Percentiles rank a stretch among this genome's conserved stretches.
Conservation (phyloP, 257 asterid species). For the Cynanchum wilfordii region DNA sequence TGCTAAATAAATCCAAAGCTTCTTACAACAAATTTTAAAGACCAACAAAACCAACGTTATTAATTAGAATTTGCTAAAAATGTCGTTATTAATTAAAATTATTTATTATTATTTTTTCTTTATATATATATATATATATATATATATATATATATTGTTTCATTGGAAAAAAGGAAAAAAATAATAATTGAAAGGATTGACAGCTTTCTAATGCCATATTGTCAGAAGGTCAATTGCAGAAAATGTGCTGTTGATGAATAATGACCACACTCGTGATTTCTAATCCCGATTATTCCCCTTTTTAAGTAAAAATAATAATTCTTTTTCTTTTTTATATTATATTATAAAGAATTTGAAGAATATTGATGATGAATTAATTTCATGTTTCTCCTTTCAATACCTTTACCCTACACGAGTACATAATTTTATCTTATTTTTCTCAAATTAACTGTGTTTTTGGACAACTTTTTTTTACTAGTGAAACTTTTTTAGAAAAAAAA, state of each 20-base stretch:
- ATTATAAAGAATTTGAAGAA: no score
- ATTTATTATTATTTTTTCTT: background rate
- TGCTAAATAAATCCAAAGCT: slow-evolving; percentile 9
- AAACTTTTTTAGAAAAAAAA: no score
- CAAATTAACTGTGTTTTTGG: no score
- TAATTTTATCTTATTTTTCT: no score
- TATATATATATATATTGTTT: background rate
- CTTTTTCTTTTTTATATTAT: no score
- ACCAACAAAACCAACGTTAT: background rate
- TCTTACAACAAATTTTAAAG: slow-evolving; percentile 1
- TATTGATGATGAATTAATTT: no score
- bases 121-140: no score
- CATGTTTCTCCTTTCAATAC: no score
- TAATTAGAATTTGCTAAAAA: background rate
- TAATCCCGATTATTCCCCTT: background rate
- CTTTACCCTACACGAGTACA: no score
- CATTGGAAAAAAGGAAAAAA: background rate
- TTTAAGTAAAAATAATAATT: background rate
- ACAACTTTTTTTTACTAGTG: no score
- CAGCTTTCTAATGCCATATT: background rate
- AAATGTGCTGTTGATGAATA: no score
- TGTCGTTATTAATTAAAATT: background rate
- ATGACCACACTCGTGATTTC: no score
- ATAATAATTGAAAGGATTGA: background rate
- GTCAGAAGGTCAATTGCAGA: background rate